Percentiles rank a stretch among this genome's conserved stretches.
Conservation (phyloP, 805 yeast species). For the Lachancea quebecensis region DNA sequence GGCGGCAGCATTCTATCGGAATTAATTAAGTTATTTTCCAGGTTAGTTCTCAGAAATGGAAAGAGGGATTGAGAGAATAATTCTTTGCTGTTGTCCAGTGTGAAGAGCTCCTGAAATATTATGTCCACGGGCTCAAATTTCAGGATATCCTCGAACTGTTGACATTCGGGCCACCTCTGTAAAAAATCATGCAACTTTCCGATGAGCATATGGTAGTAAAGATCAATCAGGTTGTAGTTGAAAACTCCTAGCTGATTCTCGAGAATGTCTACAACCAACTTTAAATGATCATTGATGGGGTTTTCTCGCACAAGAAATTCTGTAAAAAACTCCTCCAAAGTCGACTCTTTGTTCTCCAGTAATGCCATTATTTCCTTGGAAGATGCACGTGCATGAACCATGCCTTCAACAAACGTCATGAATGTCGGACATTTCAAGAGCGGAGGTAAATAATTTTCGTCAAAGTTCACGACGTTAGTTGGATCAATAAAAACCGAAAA, state of each 20-base stretch:
- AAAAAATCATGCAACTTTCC: conserved; percentile 21
- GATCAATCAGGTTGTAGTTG: conserved; percentile 28
- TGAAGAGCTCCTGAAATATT: conserved; percentile 30
- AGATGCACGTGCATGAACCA: conserved; percentile 23
- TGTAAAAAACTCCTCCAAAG: conserved; percentile 27
- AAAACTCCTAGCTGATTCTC: conserved; percentile 20
- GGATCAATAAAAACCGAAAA: conserved; percentile 33
- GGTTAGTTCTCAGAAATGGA: conserved; percentile 25
- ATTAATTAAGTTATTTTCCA: conserved; percentile 28
- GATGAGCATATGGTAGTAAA: conserved; percentile 24
- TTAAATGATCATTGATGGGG: conserved; percentile 30
- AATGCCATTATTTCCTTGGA: conserved; percentile 22
- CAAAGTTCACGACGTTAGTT: conserved; percentile 23
- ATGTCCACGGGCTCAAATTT: conserved; percentile 28
- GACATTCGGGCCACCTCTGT: conserved; percentile 24
- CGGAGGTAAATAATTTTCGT: conserved; percentile 23
- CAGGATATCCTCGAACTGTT: conserved; percentile 14
- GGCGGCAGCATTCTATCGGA: conserved; percentile 26
- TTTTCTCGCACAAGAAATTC: conserved; percentile 31
- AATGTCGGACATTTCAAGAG: conserved; percentile 29
- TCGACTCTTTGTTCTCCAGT: conserved; percentile 19
- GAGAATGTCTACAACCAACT: conserved; percentile 20
- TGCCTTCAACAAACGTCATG: conserved; percentile 30
- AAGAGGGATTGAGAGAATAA: conserved; percentile 28
- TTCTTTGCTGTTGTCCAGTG: conserved; percentile 28